A percentile compares a stretch with the other conserved stretches of the same genome.
Evolutionary conservation across 2,329 filamentous ascomycete species (phyloP).

Genomic region (Arthrinium phaeospermum): DNA sequence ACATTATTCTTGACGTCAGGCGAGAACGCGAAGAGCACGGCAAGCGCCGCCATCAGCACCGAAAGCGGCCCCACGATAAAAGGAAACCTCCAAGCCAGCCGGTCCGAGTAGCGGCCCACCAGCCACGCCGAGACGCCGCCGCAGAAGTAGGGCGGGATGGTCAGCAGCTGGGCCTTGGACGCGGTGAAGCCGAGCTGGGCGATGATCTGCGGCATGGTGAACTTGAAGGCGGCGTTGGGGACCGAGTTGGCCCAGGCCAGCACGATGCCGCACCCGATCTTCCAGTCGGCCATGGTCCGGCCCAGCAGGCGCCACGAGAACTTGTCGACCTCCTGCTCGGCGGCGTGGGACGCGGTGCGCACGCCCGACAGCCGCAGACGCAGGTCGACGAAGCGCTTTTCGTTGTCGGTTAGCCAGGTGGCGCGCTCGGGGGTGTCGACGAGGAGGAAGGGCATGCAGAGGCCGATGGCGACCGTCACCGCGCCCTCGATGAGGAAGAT

Average conservation of each 20-base stretch:
- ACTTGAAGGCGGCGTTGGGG: slow-evolving; percentile 40
- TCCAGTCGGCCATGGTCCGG: slow-evolving; percentile 47
- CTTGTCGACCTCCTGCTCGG: slow-evolving; percentile 20
- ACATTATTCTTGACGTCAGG: neutral
- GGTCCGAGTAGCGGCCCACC: slow-evolving; percentile 37
- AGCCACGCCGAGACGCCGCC: slow-evolving; percentile 37
- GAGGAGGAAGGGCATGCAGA: slow-evolving; percentile 21
- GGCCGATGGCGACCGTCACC: slow-evolving; percentile 32
- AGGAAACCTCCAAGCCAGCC: slow-evolving; percentile 37
- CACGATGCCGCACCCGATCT: slow-evolving; percentile 41
- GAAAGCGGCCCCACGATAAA: slow-evolving; percentile 36
- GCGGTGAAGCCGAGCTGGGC: slow-evolving; percentile 47
- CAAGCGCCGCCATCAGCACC: slow-evolving; percentile 35
- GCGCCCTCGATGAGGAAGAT: slow-evolving; percentile 79
- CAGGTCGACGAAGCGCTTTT: slow-evolving; percentile 72
- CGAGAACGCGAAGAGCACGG: slow-evolving; percentile 33
- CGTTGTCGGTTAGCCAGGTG: slow-evolving; percentile 72
- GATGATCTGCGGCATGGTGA: slow-evolving; percentile 44
- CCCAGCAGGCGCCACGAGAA: slow-evolving; percentile 31
- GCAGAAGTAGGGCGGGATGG: slow-evolving; percentile 25
- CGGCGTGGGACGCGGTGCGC: slow-evolving; percentile 21
- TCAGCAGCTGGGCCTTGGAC: slow-evolving; percentile 32
- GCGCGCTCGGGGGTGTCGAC: slow-evolving; percentile 53
- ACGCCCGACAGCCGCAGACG: slow-evolving; percentile 60
- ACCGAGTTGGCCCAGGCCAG: slow-evolving; percentile 40